Evolutionary conservation across 768 basidiomycete genomes (phyloP), one percentile per base, ranked within the genome.

Genomic region (Pleurotus platypus): DNA sequence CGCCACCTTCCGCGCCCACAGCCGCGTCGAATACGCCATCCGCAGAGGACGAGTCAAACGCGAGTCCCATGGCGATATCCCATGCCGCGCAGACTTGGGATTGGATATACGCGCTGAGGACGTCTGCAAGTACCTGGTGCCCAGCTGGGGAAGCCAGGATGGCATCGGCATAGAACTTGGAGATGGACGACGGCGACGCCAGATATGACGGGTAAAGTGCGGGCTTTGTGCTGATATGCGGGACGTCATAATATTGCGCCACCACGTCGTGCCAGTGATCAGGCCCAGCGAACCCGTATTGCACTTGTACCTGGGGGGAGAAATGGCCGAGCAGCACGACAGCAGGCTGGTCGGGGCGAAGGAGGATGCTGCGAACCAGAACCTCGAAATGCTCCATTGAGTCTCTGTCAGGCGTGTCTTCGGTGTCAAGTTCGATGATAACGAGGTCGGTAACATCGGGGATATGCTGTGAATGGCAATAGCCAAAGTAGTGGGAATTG

Each of bases 211-310:
- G 83, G 72, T 92, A 96, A 2, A 96, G 70, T 27, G 89, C 73
- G 11, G 93, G 82, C 70, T 96, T 96, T 59, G 85, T 81, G 70
- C 88, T 91, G 64, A 99, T 76, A 68, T 98, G 92, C 0, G 96
- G 95, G 24, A 98, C 84, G 67, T 99, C 97, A 75, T 99, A 99
- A 75, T 94, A 98, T 67, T 95, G 94, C 1, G 97, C 92, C 1
- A 98, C 94, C 57, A 89, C 73, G 61, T 80, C 87, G 70, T 99
- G 96, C 78, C 85, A 86, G 64, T 92, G 84, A 66, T 97, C 95
- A 1, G 95, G 90, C 1, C 96, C 95, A 2, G 85, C 85, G 66
- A 90, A 97, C 1, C 94, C 95, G 64, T 92, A 76, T 18, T 79
- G 71, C 38, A 82, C 76, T 63, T 95, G 91, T 1, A 88, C 67